Evolutionary conservation across 2,329 filamentous ascomycete genomes (phyloP).

Genomic region (Alternaria rosae): DNA sequence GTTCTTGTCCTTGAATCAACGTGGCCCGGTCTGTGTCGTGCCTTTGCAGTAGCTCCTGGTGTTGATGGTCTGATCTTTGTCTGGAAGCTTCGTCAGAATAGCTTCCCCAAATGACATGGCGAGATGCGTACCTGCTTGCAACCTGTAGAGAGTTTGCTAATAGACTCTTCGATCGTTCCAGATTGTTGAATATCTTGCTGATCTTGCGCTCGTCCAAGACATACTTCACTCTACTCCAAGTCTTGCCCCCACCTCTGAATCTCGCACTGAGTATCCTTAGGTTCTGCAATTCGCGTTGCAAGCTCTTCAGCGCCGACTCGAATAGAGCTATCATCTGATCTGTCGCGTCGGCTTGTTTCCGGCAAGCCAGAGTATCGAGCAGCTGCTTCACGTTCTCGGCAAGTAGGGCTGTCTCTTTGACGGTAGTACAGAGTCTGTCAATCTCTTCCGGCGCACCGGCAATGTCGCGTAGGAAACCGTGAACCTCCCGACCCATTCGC

Average conservation of each 20-base stretch:
- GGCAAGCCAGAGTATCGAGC: slow-evolving; percentile 1
- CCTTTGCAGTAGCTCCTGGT: neutral
- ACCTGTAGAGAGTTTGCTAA: slow-evolving; percentile 8
- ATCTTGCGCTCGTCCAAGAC: slow-evolving; percentile 13
- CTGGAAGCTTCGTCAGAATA: neutral
- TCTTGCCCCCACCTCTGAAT: slow-evolving; percentile 8
- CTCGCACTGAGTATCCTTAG: slow-evolving; percentile 1
- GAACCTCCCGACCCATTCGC: slow-evolving; percentile 17
- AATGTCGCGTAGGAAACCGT: slow-evolving; percentile 20
- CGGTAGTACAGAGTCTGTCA: slow-evolving; percentile 3
- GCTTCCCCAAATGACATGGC: neutral
- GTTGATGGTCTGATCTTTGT: neutral
- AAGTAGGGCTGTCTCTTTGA: slow-evolving; percentile 11
- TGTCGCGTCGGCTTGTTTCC: neutral
- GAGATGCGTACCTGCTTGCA: slow-evolving; percentile 8
- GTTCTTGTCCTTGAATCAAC: neutral
- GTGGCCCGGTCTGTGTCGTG: neutral
- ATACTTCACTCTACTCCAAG: slow-evolving; percentile 17
- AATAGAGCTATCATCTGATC: neutral
- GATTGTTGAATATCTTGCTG: slow-evolving; percentile 8
- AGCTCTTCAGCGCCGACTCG: slow-evolving; percentile 1
- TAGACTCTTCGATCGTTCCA: slow-evolving; percentile 12
- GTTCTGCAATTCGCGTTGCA: slow-evolving; percentile 13
- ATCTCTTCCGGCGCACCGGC: slow-evolving; percentile 18
- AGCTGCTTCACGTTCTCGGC: neutral